Evolutionary conservation across 176 grass and related monocot species (phyloP), one percentile per base, ranked within the genome.

Genomic region (Pontederia crassipes): DNA sequence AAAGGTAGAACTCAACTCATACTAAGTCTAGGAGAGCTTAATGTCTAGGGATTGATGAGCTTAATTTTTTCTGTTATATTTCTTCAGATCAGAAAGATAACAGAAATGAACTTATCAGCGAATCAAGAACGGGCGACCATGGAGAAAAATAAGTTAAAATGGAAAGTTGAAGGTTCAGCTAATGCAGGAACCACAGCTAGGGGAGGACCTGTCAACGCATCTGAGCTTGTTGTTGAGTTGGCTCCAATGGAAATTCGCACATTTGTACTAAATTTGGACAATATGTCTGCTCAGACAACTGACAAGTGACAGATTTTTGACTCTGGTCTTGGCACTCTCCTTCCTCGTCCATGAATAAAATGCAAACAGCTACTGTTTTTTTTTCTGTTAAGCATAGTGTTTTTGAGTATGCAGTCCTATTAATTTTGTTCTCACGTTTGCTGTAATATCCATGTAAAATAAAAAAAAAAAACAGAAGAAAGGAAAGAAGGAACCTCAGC

Each of bases 231-330:
- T 63, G 75, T 83, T 15, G 81, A 83, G 74, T 51, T 83, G 15
- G 81, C 49, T 35, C 75, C 81, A 10, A 83, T 83, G 81, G 81
- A 83, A 51, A 83, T 83, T 14, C 70, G 81, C 62, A 78, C 81
- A 51, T 83, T 83, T 58, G 12, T 74, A 29, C 35, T 78, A 49
- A 47, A 70, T 17, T 70, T 74, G 50, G 56, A 69, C 14, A 4
- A 13, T 28, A 11, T 3, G 4, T 28, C 5, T 28, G 16, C 28
- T 28, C 9, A 32, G 20, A 28, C 57, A 32, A 32, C 1, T 9
- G 59, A 62, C 59, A 12, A 9, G 15, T 17, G 59, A 62, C 59
- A 61, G 32, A 40, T 4, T 40, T 40, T 40, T 40, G 32, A 7
- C 2, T 7, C 6, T 40, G 32, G 6, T 40, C 32, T 40, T 40